Evolutionary conservation across 371 early-diverging fungal genomes (phyloP).

Genomic region (Circinella minor): DNA sequence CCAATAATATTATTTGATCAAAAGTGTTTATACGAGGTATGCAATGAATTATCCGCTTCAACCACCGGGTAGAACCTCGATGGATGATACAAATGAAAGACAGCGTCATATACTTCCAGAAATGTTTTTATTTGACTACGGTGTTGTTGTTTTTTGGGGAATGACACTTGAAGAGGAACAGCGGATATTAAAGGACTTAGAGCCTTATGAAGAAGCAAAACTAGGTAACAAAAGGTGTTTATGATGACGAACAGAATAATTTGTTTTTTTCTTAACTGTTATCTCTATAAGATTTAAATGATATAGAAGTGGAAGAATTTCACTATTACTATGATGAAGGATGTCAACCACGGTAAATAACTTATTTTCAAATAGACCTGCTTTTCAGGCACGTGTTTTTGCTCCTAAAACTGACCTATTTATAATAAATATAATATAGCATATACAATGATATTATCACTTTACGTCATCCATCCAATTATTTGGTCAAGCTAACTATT

Average conservation of each 20-base stretch:
- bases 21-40: slow-evolving; percentile 52
- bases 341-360: slow-evolving; percentile 66
- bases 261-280: not conserved
- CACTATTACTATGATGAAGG: slow-evolving; percentile 84
- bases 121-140: slow-evolving; percentile 91
- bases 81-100: slow-evolving; percentile 15
- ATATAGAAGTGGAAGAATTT: slow-evolving; percentile 91
- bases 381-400: too few species aligned
- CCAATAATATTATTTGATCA: too few species aligned
- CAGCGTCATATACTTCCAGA: slow-evolving; percentile 50
- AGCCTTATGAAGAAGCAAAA: slow-evolving; percentile 72
- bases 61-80: slow-evolving; percentile 35
- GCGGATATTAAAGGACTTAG: slow-evolving; percentile 69
- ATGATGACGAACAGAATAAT: too few species aligned
- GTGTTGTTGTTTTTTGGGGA: slow-evolving; percentile 96
- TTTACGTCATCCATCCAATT: slow-evolving; percentile 55
- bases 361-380: not conserved
- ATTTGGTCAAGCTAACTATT: slow-evolving; percentile 73
- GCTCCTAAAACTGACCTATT: not conserved
- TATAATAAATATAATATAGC: slow-evolving; percentile 17
- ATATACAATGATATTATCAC: slow-evolving; percentile 65
- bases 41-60: slow-evolving; percentile 41
- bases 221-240: slow-evolving; percentile 46
- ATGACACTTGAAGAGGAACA: slow-evolving; percentile 86
- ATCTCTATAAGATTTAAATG: slow-evolving; percentile 53